phyloP scores from a whole-genome alignment of 495 filamentous ascomycete species.

The Aspergillus asperescens region DNA sequence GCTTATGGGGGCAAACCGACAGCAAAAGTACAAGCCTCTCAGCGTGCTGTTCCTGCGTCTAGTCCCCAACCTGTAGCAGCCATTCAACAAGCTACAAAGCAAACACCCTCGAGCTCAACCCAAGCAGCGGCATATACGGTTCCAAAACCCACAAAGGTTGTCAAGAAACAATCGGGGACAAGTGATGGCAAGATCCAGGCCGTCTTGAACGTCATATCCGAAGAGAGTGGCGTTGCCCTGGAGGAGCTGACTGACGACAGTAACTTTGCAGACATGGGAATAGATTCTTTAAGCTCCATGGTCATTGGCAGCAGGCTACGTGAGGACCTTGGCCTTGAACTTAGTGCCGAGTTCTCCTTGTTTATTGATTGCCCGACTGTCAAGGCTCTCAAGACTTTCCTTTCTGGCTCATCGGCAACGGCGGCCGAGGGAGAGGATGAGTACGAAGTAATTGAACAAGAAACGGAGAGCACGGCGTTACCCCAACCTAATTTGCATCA shows the following conservation, averaged over 20 bases:
- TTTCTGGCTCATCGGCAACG: neutral
- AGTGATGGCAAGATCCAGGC: neutral
- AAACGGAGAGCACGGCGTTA: neutral
- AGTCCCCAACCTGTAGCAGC: slow-evolving; percentile 9
- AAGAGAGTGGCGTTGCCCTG: slow-evolving; percentile 57
- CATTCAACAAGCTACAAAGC: neutral
- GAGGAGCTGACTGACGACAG: slow-evolving; percentile 52
- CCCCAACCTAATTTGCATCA: neutral
- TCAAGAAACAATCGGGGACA: neutral
- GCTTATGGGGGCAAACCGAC: neutral
- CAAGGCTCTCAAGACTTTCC: slow-evolving; percentile 36
- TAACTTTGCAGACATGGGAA: slow-evolving; percentile 44
- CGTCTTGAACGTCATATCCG: slow-evolving; percentile 57
- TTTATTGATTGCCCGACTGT: slow-evolving; percentile 57
- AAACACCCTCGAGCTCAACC: neutral
- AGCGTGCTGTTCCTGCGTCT: neutral
- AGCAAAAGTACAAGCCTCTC: slow-evolving; percentile 23
- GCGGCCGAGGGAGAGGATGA: neutral
- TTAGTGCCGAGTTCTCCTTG: slow-evolving; percentile 35
- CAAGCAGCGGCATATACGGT: neutral
- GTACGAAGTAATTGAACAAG: neutral
- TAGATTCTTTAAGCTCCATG: slow-evolving; percentile 49
- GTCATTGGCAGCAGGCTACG: slow-evolving; percentile 41
- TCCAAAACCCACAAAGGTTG: neutral
- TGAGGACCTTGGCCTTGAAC: slow-evolving; percentile 44